phyloP scores from a whole-genome alignment of 345 rosid species.

The Carallia pectinifolia region DNA sequence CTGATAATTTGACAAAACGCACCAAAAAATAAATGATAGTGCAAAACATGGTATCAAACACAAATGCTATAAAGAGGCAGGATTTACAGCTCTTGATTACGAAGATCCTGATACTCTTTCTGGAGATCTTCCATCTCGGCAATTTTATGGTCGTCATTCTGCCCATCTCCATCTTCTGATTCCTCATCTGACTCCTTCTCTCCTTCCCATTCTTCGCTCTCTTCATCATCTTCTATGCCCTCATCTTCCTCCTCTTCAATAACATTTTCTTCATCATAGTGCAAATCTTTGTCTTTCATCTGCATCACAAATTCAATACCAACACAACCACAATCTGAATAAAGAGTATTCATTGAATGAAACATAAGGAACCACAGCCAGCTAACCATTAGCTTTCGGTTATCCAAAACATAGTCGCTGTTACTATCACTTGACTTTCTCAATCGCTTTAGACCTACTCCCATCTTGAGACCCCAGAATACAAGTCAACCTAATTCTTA shows the following conservation, averaged over 20 bases:
- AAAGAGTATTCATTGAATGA: background rate
- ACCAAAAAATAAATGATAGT: no score
- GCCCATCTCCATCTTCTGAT: conserved; percentile 19
- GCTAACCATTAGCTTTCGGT: background rate
- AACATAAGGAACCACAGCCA: background rate
- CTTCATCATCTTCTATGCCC: background rate
- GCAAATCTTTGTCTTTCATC: background rate
- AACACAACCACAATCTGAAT: background rate
- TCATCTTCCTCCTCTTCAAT: background rate
- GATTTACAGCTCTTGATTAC: conserved; percentile 66
- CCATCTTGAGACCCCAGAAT: background rate
- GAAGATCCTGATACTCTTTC: conserved; percentile 69
- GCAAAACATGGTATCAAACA: no score
- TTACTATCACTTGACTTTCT: background rate
- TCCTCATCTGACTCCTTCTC: conserved; percentile 16
- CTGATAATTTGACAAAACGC: no score
- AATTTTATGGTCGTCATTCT: conserved; percentile 27
- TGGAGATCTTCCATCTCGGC: conserved; percentile 83
- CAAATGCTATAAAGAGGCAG: background rate
- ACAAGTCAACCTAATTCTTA: background rate
- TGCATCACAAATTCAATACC: background rate
- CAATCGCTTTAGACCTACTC: background rate
- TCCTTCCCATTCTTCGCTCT: background rate
- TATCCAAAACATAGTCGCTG: background rate
- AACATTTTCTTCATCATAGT: background rate